Conservation (phyloP, 306 rosid species). For the Cicer judaicum region DNA sequence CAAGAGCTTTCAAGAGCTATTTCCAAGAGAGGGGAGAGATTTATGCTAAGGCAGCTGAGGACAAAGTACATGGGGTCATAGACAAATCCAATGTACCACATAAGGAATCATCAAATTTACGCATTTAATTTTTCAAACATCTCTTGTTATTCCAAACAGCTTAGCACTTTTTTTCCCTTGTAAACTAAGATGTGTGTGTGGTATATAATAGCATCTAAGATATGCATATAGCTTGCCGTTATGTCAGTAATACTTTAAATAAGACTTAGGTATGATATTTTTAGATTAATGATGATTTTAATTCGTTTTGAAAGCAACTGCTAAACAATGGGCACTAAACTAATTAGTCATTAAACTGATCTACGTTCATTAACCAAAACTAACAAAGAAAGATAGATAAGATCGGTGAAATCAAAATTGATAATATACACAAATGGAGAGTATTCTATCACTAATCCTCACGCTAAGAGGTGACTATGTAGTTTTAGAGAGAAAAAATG, state of each 20-base stretch:
- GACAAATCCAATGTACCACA: background rate
- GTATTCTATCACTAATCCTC: background rate
- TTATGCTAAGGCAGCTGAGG: conserved; percentile 60
- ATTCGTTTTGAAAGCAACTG: background rate
- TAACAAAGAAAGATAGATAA: background rate
- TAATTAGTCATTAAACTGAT: background rate
- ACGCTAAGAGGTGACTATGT: conserved; percentile 9
- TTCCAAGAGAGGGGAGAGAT: conserved; percentile 61
- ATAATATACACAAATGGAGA: conserved; percentile 38
- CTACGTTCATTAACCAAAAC: background rate
- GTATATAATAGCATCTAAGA: background rate
- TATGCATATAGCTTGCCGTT: background rate
- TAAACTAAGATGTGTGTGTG: background rate
- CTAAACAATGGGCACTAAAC: background rate
- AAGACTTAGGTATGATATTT: background rate
- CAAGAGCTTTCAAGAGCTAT: conserved; percentile 78
- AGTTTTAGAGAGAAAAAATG: background rate
- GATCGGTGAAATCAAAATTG: conserved; percentile 36
- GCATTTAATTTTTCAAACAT: background rate
- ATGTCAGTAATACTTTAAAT: background rate
- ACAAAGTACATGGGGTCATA: conserved; percentile 45
- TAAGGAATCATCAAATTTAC: conserved; percentile 33
- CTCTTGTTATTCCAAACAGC: background rate
- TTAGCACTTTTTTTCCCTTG: background rate
- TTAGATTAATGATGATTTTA: background rate